These are phyloP conservation scores for Hawksworthiomyces lignivorus DNA, from an alignment of 2,329 filamentous ascomycete species.

Conservation along the genomic window DNA sequence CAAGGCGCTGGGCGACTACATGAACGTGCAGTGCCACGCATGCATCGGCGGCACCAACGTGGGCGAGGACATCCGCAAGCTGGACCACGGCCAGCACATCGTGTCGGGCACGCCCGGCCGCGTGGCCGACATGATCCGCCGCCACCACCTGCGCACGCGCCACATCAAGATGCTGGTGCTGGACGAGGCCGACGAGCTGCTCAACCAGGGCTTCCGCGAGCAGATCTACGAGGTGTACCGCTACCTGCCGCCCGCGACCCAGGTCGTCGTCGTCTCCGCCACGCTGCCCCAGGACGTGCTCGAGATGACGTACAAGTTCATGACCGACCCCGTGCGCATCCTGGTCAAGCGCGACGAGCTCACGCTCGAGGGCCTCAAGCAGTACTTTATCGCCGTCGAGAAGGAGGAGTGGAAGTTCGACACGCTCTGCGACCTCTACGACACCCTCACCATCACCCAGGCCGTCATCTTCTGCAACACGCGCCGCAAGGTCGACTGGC, in stretches of 20 bases:
- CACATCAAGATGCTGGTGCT: slow-evolving; percentile 59
- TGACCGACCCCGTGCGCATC: slow-evolving; percentile 95
- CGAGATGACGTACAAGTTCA: slow-evolving; percentile 99
- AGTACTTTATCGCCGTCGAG: slow-evolving; percentile 98
- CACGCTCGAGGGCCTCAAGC: slow-evolving; percentile 94
- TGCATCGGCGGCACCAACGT: slow-evolving; percentile 98
- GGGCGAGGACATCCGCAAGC: slow-evolving; percentile 93
- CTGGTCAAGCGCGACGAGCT: slow-evolving; percentile 98
- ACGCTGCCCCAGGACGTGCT: slow-evolving; percentile 96
- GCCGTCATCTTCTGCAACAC: slow-evolving; percentile 99
- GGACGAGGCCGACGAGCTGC: slow-evolving; percentile 54
- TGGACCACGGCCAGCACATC: slow-evolving; percentile 96
- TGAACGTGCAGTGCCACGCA: slow-evolving; percentile 98
- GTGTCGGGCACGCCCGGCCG: slow-evolving; percentile 96
- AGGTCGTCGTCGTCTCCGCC: slow-evolving; percentile 96
- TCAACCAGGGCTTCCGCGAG: slow-evolving; percentile 93
- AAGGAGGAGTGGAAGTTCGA: slow-evolving; percentile 99
- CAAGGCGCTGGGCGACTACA: slow-evolving; percentile 99
- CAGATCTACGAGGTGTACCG: slow-evolving; percentile 99
- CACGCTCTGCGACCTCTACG: slow-evolving; percentile 96
- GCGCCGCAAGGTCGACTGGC: slow-evolving; percentile 96
- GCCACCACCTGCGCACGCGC: slow-evolving; percentile 48
- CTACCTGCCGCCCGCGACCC: slow-evolving; percentile 90
- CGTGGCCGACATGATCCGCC: slow-evolving; percentile 61
- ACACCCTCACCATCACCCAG: slow-evolving; percentile 96